A percentile compares a stretch with the other conserved stretches of the same genome.
Conservation (phyloP, 768 basidiomycete genomes). For the Rhizopogon vulgaris region DNA sequence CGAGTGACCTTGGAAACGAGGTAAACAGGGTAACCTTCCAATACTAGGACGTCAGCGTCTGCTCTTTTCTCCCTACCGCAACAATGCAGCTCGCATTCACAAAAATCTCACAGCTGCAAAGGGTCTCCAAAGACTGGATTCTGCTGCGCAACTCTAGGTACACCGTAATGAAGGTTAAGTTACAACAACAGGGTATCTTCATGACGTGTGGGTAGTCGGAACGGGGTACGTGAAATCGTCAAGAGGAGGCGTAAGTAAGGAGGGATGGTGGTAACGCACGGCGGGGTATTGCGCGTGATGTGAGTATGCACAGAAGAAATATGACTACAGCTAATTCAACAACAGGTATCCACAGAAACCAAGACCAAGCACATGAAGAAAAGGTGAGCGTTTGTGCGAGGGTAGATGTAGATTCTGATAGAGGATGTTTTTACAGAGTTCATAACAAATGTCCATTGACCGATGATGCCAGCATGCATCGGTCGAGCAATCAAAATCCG, state of each 20-base stretch:
- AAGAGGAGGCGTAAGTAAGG: slow-evolving; percentile 19
- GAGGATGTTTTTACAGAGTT: slow-evolving; percentile 22
- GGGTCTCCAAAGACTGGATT: slow-evolving; percentile 29
- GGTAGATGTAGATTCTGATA: slow-evolving; percentile 16
- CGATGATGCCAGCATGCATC: slow-evolving; percentile 30
- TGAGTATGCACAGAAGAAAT: slow-evolving; percentile 25
- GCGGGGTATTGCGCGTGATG: slow-evolving; percentile 11
- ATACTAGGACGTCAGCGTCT: too few relatives aligned
- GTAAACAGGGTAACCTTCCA: too few relatives aligned
- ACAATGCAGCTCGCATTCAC: too few relatives aligned
- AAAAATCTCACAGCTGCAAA: too few relatives aligned
- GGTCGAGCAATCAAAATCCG: slow-evolving; percentile 25
- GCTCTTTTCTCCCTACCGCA: too few relatives aligned
- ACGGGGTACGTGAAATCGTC: slow-evolving; percentile 27
- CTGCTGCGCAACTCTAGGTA: slow-evolving; percentile 30
- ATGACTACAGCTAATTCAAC: slow-evolving; percentile 32
- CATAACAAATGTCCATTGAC: slow-evolving; percentile 18
- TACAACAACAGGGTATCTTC: slow-evolving; percentile 31
- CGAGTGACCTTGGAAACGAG: too few relatives aligned
- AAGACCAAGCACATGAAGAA: slow-evolving; percentile 15
- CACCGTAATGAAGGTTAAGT: slow-evolving; percentile 20
- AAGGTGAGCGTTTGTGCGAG: slow-evolving; percentile 18
- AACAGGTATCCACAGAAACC: slow-evolving; percentile 31
- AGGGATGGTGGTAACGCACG: slow-evolving; percentile 19
- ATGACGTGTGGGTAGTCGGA: slow-evolving; percentile 20